Evolutionary conservation across 1,139 yeast species (phyloP).

Genomic region (Blastobotrys proliferans): DNA sequence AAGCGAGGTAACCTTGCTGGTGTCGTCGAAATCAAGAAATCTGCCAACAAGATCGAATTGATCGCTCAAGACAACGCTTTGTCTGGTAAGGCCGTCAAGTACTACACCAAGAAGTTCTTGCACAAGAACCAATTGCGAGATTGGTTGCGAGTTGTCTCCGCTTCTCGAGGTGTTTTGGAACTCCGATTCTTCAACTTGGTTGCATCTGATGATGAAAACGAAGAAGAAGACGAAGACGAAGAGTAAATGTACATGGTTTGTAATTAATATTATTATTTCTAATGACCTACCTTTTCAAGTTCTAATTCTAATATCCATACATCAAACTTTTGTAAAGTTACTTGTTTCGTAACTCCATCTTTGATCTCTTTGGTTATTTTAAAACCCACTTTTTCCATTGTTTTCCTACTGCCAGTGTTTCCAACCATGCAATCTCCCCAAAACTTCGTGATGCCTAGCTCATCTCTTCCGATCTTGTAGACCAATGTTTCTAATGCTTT

Average conservation of each 20-base stretch:
- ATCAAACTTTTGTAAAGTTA: slow-evolving; percentile 3
- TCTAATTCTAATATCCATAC: slow-evolving; percentile 6
- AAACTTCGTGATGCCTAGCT: slow-evolving; percentile 16
- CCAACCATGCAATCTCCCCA: slow-evolving; percentile 21
- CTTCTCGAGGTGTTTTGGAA: slow-evolving; percentile 94
- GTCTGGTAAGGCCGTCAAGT: slow-evolving; percentile 99
- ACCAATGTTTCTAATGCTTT: slow-evolving; percentile 17
- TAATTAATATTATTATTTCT: background rate
- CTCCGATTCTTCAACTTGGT: slow-evolving; percentile 99
- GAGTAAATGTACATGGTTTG: slow-evolving; percentile 1
- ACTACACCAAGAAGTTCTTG: slow-evolving; percentile 98
- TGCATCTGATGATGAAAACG: slow-evolving; percentile 95
- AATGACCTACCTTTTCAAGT: background rate
- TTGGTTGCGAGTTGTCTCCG: slow-evolving; percentile 99
- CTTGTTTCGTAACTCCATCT: background rate
- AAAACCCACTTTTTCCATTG: slow-evolving; percentile 22
- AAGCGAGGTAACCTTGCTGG: slow-evolving; percentile 96
- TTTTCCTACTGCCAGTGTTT: slow-evolving; percentile 20
- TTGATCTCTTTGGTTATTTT: background rate
- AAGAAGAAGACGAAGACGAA: slow-evolving; percentile 37
- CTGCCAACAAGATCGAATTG: slow-evolving; percentile 77
- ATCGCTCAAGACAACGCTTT: slow-evolving; percentile 82
- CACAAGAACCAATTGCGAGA: slow-evolving; percentile 98
- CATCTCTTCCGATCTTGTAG: slow-evolving; percentile 18
- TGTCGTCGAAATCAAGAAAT: slow-evolving; percentile 81